Evolutionary conservation across 2,329 filamentous ascomycete genomes (phyloP), one percentile per base, ranked within the genome.

Genomic region (Acephala macrosclerotiorum): DNA sequence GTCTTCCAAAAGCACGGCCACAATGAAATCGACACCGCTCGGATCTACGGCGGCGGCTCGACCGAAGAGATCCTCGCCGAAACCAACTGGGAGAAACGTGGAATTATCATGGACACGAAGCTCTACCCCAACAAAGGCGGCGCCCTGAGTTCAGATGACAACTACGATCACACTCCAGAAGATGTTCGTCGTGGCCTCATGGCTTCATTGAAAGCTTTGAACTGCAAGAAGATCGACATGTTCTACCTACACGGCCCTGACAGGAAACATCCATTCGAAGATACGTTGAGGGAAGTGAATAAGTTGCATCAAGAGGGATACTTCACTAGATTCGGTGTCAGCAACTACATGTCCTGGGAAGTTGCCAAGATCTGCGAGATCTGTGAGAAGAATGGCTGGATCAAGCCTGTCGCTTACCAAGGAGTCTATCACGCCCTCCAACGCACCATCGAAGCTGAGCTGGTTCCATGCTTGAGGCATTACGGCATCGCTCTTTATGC

Each of bases 11-110:
- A 82, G 29, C 82, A 87, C 72, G 89, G 89, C 20, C 89, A 91
- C 78, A 84, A 86, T 72, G 90, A 93, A 72, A 77, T 93, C 60
- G 90, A 93, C 75, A 92, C 89, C 0, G 89, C 90, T 0, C 84
- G 89, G 16, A 76, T 83, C 3, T 93, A 93, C 69, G 81, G 89
- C 51, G 83, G 79, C 35, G 89, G 90, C 58, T 81, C 84, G 59
- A 89, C 91, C 60, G 91, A 93, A 75, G 84, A 82, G 20, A 90
- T 85, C 76, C 89, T 88, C 4, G 80, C 82, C 9, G 62, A 72
- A 79, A 86, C 87, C 0, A 81, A 83, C 35, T 91, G 87, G 86
- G 83, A 88, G 73, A 57, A 67, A 40, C 85, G 88, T 20, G 88
- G 87, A 1, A 77, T 91, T 58, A 84, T 83, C 4, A 76, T 90